Base-by-base conservation (phyloP, 1,284 basidiomycete genomes). In the Mycena sp. region DNA sequence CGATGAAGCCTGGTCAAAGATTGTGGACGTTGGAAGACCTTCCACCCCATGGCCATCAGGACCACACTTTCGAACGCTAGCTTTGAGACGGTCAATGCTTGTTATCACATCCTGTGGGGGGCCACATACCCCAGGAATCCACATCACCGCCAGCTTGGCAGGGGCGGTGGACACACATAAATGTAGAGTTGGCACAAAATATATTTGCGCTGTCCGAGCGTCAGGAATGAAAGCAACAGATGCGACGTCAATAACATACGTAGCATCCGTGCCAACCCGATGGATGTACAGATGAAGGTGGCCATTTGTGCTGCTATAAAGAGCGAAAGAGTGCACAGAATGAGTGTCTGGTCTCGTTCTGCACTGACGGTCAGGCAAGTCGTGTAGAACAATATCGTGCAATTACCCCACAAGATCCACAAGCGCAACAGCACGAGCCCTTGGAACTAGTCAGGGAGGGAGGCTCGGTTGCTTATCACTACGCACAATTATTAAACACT, bases 351-450 rank as follows among this genome's bases (percentile, higher is more conserved):
- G 29, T 63, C 17, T 25, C 61, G 61, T 26, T 53, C 61, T 63
- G 32, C 1, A 6, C 16, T 25, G 12, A 46, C n/a, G 56, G 40
- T 29, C 14, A 48, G 3, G 21, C 17, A 23, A 3, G 10, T 0
- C 32, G 14, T 7, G 32, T 35, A 35, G 35, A 23, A 21, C 14
- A 6, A 23, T 10, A 26, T 23, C 3, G 0, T 3, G 29, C 48
- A 46, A 9, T 29, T n/a, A 58, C 61, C 61, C 43, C 54, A 63
- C 4, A 63, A 26, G 11, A 63, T 23, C 61, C 61, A 63, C 9
- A 63, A 9, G 11, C 61, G 49, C 3, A 63, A 32, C 2, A 63
- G 43, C 21, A 63, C 54, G 9, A 63, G 61, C 61, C 53, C 60
- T 62, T 30, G 6, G 4, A 37, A 29, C 29, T 29, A 14, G 21